Evolutionary conservation across 2,329 filamentous ascomycete genomes (phyloP), one percentile per base, ranked within the genome.

Genomic region (Paracoccidioides brasiliensis): DNA sequence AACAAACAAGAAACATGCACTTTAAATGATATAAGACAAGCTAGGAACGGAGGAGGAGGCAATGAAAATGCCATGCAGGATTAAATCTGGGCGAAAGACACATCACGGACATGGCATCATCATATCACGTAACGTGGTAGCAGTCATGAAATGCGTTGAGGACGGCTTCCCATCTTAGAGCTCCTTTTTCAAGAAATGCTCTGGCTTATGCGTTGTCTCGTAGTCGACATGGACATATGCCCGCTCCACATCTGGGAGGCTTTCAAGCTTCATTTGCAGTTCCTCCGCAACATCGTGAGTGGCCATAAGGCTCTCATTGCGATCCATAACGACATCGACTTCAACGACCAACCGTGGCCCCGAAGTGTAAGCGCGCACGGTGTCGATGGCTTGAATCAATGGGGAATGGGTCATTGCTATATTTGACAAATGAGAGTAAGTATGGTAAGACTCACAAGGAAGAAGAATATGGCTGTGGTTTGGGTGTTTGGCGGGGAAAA

Each of bases 161-260:
- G 5, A n/a, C 10, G 9, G 28, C 5, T 35, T 42, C 12, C 12
- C 50, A 22, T 15, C 32, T 58, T 66, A 83, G 49, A 84, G 64
- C 62, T 84, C 81, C 71, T 84, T 84, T 69, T 84, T 84, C 67
- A 81, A 69, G 60, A 80, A 83, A 68, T 85, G 90, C 75, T 96
- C 90, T 0, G 91, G 91, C 70, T 93, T 90, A 71, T 97, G 93
- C 15, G 86, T 90, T 3, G 90, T 96, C 75, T 97, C 93, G 64
- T 94, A 97, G 70, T 98, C 93, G 15, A 96, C 90, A 69, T 98
- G 93, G 22, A 97, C 93, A 68, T 96, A 97, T 0, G 90, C 90
- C 57, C 93, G 77, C 78, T 97, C 93, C 8, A 97, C 84, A 67
- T 95, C 85, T 0, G 93, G 91, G 60, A 98, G 72, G 56, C 84